Base-by-base conservation (phyloP, 805 yeast species). In the Myxozyma lipomycoides region DNA sequence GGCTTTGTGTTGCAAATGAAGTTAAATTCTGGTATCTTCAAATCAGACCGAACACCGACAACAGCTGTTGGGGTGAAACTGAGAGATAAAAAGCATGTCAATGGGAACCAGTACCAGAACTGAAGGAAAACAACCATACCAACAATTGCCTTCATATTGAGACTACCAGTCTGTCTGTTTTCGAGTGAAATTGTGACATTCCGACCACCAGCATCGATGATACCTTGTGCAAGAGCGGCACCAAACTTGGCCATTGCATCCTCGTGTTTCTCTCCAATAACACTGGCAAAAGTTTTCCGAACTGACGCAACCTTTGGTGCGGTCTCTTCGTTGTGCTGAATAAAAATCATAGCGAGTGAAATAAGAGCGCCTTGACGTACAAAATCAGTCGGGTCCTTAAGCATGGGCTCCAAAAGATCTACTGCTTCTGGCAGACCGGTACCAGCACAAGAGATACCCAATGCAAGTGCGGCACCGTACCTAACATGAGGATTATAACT, bases 31-130 rank as follows among this genome's bases (percentile, higher is more conserved):
- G 98, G 98, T 54, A 87, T 83, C 67, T 83, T 83, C 67, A 91
- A 77, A 68, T 90, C 95, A 55, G 79, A 84, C 50, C 83, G 81
- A 10, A 93, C 86, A 58, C 96, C 96, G 60, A 87, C 81, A 19
- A 91, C 78, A 4, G 95, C 81, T 1, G 98, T 93, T 46, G 98
- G 96, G 6, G 93, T 79, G 70, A 90, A 90, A 32, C 97, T 87
- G 60, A 93, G 77, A 18, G 95, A 83, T 62, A 93, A 73, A 73
- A 93, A 93, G 70, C 93, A 98, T 1, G 97, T 81, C 51, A 90
- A 77, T 52, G 98, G 98, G 81, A 83, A 93, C 98, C 98, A 93
- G 70, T 89, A 87, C 98, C 98, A 93, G 66, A 86, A 86, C 72
- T 93, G 98, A 9, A 85, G 73, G 66, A 93, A 93, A 52, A 93